These are phyloP conservation scores for Penicillium paxilli DNA, from an alignment of 495 filamentous ascomycete genomes.

Conservation along the genomic window DNA sequence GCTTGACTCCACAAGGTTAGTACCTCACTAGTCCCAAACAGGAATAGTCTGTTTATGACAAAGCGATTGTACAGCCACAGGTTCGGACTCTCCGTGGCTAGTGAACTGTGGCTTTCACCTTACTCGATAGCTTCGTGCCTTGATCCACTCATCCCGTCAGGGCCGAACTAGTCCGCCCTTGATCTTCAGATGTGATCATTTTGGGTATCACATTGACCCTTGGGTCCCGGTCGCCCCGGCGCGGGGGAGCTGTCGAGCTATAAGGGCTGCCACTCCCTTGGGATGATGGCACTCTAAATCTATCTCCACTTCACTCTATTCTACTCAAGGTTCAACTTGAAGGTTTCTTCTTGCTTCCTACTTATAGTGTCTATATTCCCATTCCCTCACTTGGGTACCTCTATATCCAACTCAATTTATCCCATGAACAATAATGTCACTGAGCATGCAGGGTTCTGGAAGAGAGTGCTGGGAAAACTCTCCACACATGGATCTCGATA, in stretches of 20 bases:
- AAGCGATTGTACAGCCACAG: slow-evolving; percentile 24
- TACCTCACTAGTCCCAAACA: not conserved
- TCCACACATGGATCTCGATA: slow-evolving; percentile 33
- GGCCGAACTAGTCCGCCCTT: slow-evolving; percentile 34
- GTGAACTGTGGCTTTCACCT: slow-evolving; percentile 13
- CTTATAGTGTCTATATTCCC: not conserved
- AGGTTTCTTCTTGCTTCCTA: not conserved
- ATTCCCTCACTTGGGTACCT: slow-evolving; percentile 2
- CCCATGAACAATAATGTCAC: slow-evolving; percentile 32
- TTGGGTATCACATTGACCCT: slow-evolving; percentile 19
- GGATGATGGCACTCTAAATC: too few species aligned
- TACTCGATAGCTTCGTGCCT: slow-evolving; percentile 23
- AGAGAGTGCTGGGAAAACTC: slow-evolving; percentile 40
- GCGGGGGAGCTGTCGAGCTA: not conserved
- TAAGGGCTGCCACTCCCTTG: not conserved
- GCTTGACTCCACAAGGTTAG: too few species aligned
- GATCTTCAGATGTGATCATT: slow-evolving; percentile 31
- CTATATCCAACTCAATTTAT: slow-evolving; percentile 29
- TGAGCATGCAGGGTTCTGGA: slow-evolving; percentile 39
- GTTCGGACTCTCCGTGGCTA: slow-evolving; percentile 27
- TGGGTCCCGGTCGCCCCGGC: slow-evolving; percentile 25
- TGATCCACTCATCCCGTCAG: slow-evolving; percentile 18
- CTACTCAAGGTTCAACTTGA: not conserved
- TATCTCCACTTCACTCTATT: not conserved
- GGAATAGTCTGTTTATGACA: not conserved